Evolutionary conservation across 2,329 filamentous ascomycete genomes (phyloP).

Genomic region (Ceratocystiopsis brevicomis): DNA sequence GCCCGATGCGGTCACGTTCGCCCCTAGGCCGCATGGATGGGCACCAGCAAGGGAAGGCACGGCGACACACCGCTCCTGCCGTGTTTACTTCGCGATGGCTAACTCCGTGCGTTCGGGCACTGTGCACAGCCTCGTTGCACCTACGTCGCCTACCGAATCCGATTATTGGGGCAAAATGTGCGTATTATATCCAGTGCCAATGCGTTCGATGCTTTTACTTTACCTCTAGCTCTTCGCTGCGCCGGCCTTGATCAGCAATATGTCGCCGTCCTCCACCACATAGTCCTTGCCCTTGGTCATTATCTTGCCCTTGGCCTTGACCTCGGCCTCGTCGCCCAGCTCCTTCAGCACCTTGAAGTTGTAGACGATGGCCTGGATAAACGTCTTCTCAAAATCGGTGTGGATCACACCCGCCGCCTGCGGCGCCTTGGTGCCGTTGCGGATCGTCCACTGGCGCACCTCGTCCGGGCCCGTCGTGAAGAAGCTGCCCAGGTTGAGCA

Average conservation of each 20-base stretch:
- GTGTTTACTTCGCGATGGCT: no score
- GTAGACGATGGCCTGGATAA: constrained; percentile 91
- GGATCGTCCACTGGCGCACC: constrained; percentile 95
- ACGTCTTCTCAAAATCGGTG: constrained; percentile 97
- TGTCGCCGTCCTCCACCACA: constrained; percentile 65
- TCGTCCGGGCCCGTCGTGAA: constrained; percentile 94
- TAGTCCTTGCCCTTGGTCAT: constrained; percentile 99
- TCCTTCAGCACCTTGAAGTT: constrained; percentile 72
- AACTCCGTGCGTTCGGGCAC: no score
- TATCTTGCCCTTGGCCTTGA: constrained; percentile 82
- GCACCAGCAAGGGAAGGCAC: no score
- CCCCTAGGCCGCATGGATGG: no score
- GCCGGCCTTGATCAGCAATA: constrained; percentile 76
- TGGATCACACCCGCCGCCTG: constrained; percentile 96
- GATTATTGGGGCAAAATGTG: no score
- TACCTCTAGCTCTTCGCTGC: constrained; percentile 47
- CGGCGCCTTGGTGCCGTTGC: constrained; percentile 91
- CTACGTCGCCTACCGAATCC: no score
- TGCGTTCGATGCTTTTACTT: no score
- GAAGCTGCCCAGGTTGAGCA: constrained; percentile 78
- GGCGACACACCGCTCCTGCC: no score
- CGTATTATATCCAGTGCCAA: no score
- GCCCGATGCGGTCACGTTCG: no score
- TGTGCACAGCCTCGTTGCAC: no score
- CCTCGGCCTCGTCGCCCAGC: constrained; percentile 67